Percentiles rank a stretch among this genome's conserved stretches.
These are phyloP conservation scores for Tolypocladium tropicale DNA, from an alignment of 2,329 filamentous ascomycete species.

Conservation along the genomic window DNA sequence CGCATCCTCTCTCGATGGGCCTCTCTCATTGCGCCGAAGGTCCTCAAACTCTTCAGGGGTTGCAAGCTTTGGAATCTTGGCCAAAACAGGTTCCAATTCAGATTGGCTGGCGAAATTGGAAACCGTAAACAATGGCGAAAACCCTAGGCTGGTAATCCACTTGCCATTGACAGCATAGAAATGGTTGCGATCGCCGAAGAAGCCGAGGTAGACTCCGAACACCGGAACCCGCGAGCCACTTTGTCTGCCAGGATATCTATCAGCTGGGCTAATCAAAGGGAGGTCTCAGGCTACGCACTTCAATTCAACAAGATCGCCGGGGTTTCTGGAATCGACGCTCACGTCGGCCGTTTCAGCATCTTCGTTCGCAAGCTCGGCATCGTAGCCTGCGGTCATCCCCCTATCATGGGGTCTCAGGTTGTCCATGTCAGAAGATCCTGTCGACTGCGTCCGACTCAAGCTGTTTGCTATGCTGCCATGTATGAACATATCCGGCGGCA, in stretches of 20 bases:
- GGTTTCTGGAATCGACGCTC: slow-evolving; percentile 14
- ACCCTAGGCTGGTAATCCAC: slow-evolving; percentile 31
- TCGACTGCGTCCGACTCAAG: slow-evolving; percentile 21
- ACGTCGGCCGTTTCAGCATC: slow-evolving; percentile 15
- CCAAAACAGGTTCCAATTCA: slow-evolving; percentile 30
- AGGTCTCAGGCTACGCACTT: slow-evolving; percentile 13
- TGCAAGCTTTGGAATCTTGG: slow-evolving; percentile 15
- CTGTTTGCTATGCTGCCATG: slow-evolving; percentile 18
- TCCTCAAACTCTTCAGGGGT: slow-evolving; percentile 20
- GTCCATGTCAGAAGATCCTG: slow-evolving; percentile 20
- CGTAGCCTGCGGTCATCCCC: slow-evolving; percentile 13
- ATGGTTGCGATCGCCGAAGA: slow-evolving; percentile 38
- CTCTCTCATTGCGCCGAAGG: slow-evolving; percentile 21
- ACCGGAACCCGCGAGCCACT: slow-evolving; percentile 32
- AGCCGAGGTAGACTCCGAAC: slow-evolving; percentile 43
- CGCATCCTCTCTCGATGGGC: slow-evolving; percentile 34
- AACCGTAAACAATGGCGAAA: slow-evolving; percentile 39
- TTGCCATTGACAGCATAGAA: slow-evolving; percentile 44
- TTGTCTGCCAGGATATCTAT: slow-evolving; percentile 8
- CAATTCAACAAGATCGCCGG: slow-evolving; percentile 43
- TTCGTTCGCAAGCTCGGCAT: slow-evolving; percentile 16
- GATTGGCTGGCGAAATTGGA: slow-evolving; percentile 30
- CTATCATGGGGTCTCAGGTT: slow-evolving; percentile 12
- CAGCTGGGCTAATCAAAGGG: background rate
- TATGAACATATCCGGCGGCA: slow-evolving; percentile 15